Evolutionary conservation across 331 rosid species (phyloP).

Genomic region (Acacia concinna): DNA sequence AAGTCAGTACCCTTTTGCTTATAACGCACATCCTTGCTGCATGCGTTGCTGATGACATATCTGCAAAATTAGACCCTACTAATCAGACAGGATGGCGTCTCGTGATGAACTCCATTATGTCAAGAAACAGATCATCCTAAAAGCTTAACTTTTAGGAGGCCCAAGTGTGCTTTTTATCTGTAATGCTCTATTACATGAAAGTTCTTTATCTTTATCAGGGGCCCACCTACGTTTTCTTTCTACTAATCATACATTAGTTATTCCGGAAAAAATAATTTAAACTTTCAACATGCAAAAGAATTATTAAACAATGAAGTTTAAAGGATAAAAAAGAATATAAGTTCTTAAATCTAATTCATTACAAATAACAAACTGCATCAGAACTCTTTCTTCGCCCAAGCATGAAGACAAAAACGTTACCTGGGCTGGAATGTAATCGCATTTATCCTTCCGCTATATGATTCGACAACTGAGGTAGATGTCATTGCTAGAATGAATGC

Average conservation of each 20-base stretch:
- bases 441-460: constrained; percentile 72
- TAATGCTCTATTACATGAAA: neutral
- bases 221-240: no score
- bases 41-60: constrained; percentile 90
- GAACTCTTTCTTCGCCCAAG: constrained; percentile 5
- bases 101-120: neutral
- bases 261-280: neutral
- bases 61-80: constrained; percentile 52
- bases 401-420: constrained; percentile 39
- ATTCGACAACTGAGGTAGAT: constrained; percentile 66
- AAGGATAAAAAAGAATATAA: neutral
- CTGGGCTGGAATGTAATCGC: constrained; percentile 93
- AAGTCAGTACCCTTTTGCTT: constrained; percentile 88
- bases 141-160: constrained; percentile 1
- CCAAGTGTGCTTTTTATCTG: neutral
- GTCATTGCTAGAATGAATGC: constrained; percentile 76
- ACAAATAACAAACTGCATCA: neutral
- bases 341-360: neutral
- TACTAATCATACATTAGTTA: neutral
- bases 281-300: neutral
- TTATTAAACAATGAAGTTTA: neutral
- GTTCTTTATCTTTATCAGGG: neutral
- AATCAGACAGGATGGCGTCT: neutral
- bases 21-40: constrained; percentile 76
- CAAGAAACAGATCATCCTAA: constrained; percentile 4